A percentile compares a stretch with the other conserved stretches of the same genome.
Evolutionary conservation across 1,139 yeast genomes (phyloP).

Genomic region (Kodamaea fungicola): DNA sequence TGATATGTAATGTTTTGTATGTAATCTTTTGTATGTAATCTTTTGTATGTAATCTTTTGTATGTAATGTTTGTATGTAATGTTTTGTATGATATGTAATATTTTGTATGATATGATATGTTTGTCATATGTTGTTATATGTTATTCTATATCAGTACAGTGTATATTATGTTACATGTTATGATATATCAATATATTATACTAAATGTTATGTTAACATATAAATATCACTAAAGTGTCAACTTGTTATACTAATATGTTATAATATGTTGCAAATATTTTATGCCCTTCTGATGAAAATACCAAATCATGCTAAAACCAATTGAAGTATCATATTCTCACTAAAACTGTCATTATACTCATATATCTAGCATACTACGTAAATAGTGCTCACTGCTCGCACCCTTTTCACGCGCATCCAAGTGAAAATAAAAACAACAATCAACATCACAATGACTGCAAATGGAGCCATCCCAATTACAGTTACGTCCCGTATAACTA

Average conservation of each 20-base stretch:
- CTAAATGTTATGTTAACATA: too few species aligned
- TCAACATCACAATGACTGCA: slow-evolving; percentile 13
- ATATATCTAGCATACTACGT: too few species aligned
- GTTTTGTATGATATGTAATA: neutral
- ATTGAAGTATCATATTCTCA: too few species aligned
- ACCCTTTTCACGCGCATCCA: neutral
- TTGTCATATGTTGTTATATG: neutral
- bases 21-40: too few species aligned
- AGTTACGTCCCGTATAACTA: slow-evolving; percentile 12
- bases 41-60: too few species aligned
- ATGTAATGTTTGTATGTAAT: too few species aligned
- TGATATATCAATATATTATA: neutral
- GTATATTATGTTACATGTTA: neutral
- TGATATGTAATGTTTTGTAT: neutral
- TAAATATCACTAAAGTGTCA: too few species aligned
- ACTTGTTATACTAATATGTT: too few species aligned
- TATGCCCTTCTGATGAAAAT: too few species aligned
- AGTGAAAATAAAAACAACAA: slow-evolving; percentile 1
- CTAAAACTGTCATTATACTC: too few species aligned
- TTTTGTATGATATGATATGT: neutral
- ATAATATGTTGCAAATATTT: too few species aligned
- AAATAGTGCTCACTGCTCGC: neutral
- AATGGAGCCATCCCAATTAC: slow-evolving; percentile 21
- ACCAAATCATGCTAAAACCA: too few species aligned
- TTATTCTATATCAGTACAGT: neutral